These are phyloP conservation scores for Penicillium salamii DNA, from an alignment of 495 filamentous ascomycete genomes.

Conservation along the genomic window DNA sequence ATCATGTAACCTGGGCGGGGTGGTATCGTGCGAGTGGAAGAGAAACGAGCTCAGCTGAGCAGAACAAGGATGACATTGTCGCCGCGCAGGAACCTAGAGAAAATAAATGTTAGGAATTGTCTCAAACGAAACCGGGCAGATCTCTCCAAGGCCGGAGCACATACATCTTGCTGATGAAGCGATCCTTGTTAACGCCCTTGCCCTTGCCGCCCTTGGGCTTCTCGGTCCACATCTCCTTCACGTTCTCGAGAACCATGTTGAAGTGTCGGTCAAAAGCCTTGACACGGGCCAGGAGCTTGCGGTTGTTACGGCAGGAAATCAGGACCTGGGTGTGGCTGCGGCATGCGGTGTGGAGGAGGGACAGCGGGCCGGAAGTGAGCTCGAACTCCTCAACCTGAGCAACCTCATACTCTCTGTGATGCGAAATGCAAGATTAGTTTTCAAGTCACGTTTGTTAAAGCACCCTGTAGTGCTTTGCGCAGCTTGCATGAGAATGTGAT, in stretches of 20 bases:
- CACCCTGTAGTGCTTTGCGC: slow-evolving; percentile 14
- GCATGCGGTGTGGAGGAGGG: slow-evolving; percentile 89
- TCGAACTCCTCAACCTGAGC: slow-evolving; percentile 85
- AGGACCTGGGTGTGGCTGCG: slow-evolving; percentile 85
- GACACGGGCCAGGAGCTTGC: slow-evolving; percentile 76
- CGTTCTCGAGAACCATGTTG: slow-evolving; percentile 97
- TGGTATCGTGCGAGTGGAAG: slow-evolving; percentile 9
- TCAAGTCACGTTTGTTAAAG: not conserved
- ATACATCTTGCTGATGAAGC: slow-evolving; percentile 98
- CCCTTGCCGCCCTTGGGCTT: slow-evolving; percentile 87
- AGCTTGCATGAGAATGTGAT: slow-evolving; percentile 25
- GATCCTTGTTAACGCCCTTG: slow-evolving; percentile 91
- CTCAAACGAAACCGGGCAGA: not conserved
- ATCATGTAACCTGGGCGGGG: slow-evolving; percentile 19
- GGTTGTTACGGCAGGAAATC: slow-evolving; percentile 86
- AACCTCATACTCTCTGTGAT: slow-evolving; percentile 79
- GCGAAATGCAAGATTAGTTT: slow-evolving; percentile 22
- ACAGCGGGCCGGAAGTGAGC: slow-evolving; percentile 81
- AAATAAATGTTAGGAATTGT: slow-evolving; percentile 6
- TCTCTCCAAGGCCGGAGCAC: slow-evolving; percentile 23
- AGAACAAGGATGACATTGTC: slow-evolving; percentile 93
- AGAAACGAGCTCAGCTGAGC: slow-evolving; percentile 59
- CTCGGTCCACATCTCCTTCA: slow-evolving; percentile 99
- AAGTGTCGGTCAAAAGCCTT: slow-evolving; percentile 93
- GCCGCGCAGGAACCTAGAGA: slow-evolving; percentile 79